Evolutionary conservation across 2,329 filamentous ascomycete species (phyloP), one percentile per base, ranked within the genome.

Genomic region (Chrysoporthe austroafricana): DNA sequence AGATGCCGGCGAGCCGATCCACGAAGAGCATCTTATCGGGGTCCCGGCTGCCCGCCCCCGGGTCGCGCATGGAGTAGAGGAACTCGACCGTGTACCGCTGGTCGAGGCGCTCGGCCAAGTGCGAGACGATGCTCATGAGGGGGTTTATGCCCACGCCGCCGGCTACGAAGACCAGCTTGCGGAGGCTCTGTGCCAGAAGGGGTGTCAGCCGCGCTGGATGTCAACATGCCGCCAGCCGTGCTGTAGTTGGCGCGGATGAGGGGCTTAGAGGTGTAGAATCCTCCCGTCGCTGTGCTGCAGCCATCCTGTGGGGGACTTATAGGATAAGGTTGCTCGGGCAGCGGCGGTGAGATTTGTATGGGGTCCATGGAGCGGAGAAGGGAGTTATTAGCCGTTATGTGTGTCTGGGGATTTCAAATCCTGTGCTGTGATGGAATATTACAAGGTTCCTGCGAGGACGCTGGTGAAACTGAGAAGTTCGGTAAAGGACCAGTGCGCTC

Each of bases 141-240:
- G 92, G 92, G 73, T 96, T 96, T 66, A 96, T 90, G 0, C 93
- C 93, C 32, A 96, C 89, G 1, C 93, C 93, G 1, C 92, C 93
- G 0, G 92, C 93, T 16, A 96, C 83, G 70, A 97, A 89, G 3
- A 97, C 86, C 5, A 91, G 83, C 64, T 86, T 88, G 56, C 83
- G 68, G 44, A 69, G 62, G 9, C 62, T 67, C 68, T 69, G 7
- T 61, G 13, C 39, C 7, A 2, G 1, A 11, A 9, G 11, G 2
- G 6, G 4, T 5, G 11, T 32, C 16, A 34, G 21, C 8, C 9
- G 14, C n/a, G 9, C n/a, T 26, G 26, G 34, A 2, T 26, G 14
- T 2, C 7, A 8, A 7, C 36, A 32, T 46, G 7, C 3, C 3
- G 61, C 18, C 36, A 39, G 36, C 5, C 36, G 9, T 39, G 36